Conservation (phyloP, 2,329 filamentous ascomycete genomes). For the Exserohilum turcica region DNA sequence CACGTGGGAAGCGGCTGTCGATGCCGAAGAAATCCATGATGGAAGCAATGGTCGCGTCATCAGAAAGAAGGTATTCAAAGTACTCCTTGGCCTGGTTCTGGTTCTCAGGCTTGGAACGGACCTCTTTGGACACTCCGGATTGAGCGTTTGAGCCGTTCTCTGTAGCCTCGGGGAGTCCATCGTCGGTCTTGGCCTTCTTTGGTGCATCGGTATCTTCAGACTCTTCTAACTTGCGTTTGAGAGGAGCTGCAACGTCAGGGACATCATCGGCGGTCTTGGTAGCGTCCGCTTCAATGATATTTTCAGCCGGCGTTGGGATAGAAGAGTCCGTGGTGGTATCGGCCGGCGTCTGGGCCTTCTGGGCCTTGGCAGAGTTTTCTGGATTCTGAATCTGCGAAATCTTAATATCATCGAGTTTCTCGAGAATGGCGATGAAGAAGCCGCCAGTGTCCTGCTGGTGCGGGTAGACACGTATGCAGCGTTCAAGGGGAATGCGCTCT, state of each 20-base stretch:
- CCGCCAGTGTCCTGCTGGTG: slow-evolving; percentile 95
- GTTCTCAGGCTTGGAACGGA: slow-evolving; percentile 53
- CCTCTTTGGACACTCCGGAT: neutral
- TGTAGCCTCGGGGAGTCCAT: slow-evolving; percentile 10
- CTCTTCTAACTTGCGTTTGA: slow-evolving; percentile 52
- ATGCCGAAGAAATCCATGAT: slow-evolving; percentile 87
- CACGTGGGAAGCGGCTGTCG: slow-evolving; percentile 80
- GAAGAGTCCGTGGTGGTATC: slow-evolving; percentile 27
- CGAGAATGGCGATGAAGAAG: slow-evolving; percentile 95
- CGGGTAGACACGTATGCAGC: slow-evolving; percentile 92
- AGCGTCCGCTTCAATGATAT: slow-evolving; percentile 29
- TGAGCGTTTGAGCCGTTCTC: slow-evolving; percentile 22
- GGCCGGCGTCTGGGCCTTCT: slow-evolving; percentile 22
- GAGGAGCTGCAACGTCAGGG: slow-evolving; percentile 17
- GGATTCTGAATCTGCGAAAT: slow-evolving; percentile 36
- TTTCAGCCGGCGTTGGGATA: slow-evolving; percentile 31
- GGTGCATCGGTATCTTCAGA: slow-evolving; percentile 30
- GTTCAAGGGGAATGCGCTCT: slow-evolving; percentile 75
- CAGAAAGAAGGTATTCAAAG: slow-evolving; percentile 83
- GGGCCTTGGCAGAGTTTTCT: slow-evolving; percentile 33
- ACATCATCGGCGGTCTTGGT: slow-evolving; percentile 23
- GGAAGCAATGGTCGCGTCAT: slow-evolving; percentile 74
- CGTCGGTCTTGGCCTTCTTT: slow-evolving; percentile 46
- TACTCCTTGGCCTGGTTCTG: slow-evolving; percentile 73
- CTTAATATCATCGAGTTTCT: slow-evolving; percentile 77